These are phyloP conservation scores for Cercophora samala DNA, from an alignment of 495 filamentous ascomycete species.

Conservation along the genomic window DNA sequence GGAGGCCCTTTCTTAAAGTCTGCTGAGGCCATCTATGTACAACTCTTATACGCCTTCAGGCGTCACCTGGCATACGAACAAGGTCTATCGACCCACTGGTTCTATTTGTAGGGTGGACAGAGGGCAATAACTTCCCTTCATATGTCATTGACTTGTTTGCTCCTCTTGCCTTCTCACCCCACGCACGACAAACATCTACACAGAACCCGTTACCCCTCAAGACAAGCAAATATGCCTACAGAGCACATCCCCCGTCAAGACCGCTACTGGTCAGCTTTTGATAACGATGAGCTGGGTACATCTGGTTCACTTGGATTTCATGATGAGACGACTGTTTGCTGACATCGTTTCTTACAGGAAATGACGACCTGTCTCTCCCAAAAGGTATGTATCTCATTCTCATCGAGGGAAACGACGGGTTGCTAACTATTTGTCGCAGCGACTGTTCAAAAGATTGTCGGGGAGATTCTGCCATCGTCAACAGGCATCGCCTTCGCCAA, in stretches of 20 bases:
- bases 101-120: neutral
- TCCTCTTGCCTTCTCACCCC: neutral
- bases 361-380: constrained; percentile 89
- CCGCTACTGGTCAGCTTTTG: constrained; percentile 6
- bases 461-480: constrained; percentile 78
- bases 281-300: constrained; percentile 3
- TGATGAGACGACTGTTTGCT: neutral
- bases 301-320: constrained; percentile 2
- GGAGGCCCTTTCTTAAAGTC: neutral
- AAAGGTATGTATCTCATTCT: constrained; percentile 61
- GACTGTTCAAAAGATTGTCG: constrained; percentile 96
- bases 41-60: neutral
- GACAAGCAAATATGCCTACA: neutral
- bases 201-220: neutral
- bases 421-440: constrained; percentile 48
- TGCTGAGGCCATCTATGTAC: neutral
- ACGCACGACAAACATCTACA: neutral
- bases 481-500: constrained; percentile 72
- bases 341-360: constrained; percentile 50
- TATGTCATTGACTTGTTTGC: neutral
- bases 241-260: neutral
- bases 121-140: neutral
- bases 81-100: neutral
- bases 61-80: neutral
- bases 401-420: neutral